Percentiles rank a stretch among this genome's conserved stretches.
Evolutionary conservation across 2,329 filamentous ascomycete genomes (phyloP).

Genomic region (Chrysoporthe cubensis): DNA sequence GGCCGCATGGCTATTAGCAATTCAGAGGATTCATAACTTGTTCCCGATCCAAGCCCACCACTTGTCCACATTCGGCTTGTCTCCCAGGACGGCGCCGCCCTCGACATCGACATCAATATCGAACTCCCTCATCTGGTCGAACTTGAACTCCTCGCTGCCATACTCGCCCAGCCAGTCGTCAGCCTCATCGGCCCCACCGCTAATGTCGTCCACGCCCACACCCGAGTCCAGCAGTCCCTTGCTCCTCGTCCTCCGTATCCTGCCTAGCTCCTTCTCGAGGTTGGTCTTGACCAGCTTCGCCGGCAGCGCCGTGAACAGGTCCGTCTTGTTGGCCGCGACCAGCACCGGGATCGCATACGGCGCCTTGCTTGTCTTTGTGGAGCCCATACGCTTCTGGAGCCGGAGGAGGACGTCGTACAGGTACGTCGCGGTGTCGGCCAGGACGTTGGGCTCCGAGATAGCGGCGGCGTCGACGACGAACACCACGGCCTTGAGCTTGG

Average conservation of each 20-base stretch:
- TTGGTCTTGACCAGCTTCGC: slow-evolving; percentile 72
- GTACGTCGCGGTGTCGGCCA: slow-evolving; percentile 79
- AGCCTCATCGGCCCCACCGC: slow-evolving; percentile 70
- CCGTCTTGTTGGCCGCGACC: slow-evolving; percentile 91
- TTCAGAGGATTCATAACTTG: slow-evolving; percentile 56
- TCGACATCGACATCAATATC: slow-evolving; percentile 77
- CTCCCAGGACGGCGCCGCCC: slow-evolving; percentile 71
- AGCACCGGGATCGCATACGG: slow-evolving; percentile 72
- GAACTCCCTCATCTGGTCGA: slow-evolving; percentile 81
- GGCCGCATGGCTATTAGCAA: slow-evolving; percentile 2
- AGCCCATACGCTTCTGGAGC: slow-evolving; percentile 69
- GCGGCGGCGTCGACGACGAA: slow-evolving; percentile 88
- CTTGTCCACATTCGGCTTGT: slow-evolving; percentile 72
- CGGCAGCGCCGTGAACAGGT: slow-evolving; percentile 91
- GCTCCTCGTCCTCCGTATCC: slow-evolving; percentile 75
- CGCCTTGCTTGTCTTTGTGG: slow-evolving; percentile 49
- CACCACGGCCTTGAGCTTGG: slow-evolving; percentile 71
- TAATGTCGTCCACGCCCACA: slow-evolving; percentile 65
- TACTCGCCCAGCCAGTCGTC: slow-evolving; percentile 86
- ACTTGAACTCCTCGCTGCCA: slow-evolving; percentile 76
- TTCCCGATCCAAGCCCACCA: slow-evolving; percentile 93
- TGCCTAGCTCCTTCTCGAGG: slow-evolving; percentile 80
- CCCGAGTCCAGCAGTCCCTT: slow-evolving; percentile 84
- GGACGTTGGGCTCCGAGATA: slow-evolving; percentile 59
- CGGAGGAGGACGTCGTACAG: slow-evolving; percentile 86